Evolutionary conservation across 2,329 filamentous ascomycete species (phyloP).

Genomic region (Chrysoporthe cubensis): DNA sequence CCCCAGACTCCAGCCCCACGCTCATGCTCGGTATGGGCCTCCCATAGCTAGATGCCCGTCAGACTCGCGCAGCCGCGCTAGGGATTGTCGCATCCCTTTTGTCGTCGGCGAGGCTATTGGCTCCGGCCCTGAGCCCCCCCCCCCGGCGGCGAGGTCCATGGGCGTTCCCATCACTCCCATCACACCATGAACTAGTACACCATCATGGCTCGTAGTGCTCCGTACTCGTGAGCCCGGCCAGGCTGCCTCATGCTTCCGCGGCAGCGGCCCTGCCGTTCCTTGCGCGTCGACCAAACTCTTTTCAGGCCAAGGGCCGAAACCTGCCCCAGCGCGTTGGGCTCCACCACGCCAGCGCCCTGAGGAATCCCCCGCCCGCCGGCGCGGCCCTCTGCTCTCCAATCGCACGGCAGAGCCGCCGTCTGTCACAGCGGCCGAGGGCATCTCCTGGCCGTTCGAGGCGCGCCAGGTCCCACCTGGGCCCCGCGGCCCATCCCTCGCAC

Average conservation of each 20-base stretch:
- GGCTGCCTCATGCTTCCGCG: neutral
- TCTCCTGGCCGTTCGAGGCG: neutral
- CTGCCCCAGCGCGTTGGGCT: neutral
- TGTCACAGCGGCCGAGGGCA: neutral
- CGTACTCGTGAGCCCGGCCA: neutral
- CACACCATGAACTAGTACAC: neutral
- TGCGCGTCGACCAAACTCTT: neutral
- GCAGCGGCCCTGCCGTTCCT: neutral
- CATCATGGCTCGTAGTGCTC: neutral
- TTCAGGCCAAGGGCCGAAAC: conserved; percentile 9
- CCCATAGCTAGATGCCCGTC: neutral
- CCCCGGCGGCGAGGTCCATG: neutral
- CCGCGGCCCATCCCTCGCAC: conserved; percentile 1
- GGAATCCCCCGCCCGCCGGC: conserved; percentile 2
- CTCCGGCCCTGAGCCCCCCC: neutral
- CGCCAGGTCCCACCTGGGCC: neutral
- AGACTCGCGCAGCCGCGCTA: conserved; percentile 24
- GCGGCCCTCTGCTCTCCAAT: conserved; percentile 18
- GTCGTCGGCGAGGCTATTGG: conserved; percentile 15
- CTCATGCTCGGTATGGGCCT: neutral
- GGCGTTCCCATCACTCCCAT: neutral
- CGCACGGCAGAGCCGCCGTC: conserved; percentile 16
- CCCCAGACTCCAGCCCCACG: neutral
- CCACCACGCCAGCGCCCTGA: neutral
- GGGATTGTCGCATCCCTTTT: conserved; percentile 18